Base-by-base conservation (phyloP, 192 early-diverging fungal genomes). In the Pilaira anomala region DNA sequence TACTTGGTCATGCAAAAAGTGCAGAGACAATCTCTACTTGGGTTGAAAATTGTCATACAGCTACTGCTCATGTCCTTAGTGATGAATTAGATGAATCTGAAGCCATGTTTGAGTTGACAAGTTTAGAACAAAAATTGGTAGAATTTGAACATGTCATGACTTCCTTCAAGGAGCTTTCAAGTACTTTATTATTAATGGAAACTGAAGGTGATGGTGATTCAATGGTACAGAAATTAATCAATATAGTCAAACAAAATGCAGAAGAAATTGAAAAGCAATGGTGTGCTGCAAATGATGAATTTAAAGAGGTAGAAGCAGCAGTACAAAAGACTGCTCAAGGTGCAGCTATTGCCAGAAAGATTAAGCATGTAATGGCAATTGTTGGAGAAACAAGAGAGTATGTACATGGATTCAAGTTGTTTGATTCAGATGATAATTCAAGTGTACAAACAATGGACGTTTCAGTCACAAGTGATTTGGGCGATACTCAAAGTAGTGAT, bases 1-100 rank as follows among this genome's bases (percentile, higher is more conserved):
- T 66, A 18, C 18, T 72, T 19, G 64, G 50, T 4, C 70, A 55
- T 18, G 50, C 29, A 42, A 72, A 72, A 46, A 62, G 48, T 48
- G 51, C 57, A 26, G 44, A 50, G 19, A 42, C 24, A 21, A 72
- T 72, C 25, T 14, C 19, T 3, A 26, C 24, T 21, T 72, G 70
- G 70, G 18, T 72, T 16, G 36, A 45, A 18, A 53, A 57, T 7
- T 65, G 48, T n/a, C 26, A 62, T 14, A 33, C 39, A 14, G 62
- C 62, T 3, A 45, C 63, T 18, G 40, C 44, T 19, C 25, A 54
- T 16, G 24, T 56, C n/a, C 21, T 40, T 21, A 28, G 44, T 24
- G 24, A 55, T 41, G 21, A 45, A 5, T 18, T 48, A 16, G 66
- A 67, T 29, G 66, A 67, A 22, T 30, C 48, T 58, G 56, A 67